Conservation (phyloP, 495 filamentous ascomycete genomes). For the Aspergillus bridgeri region DNA sequence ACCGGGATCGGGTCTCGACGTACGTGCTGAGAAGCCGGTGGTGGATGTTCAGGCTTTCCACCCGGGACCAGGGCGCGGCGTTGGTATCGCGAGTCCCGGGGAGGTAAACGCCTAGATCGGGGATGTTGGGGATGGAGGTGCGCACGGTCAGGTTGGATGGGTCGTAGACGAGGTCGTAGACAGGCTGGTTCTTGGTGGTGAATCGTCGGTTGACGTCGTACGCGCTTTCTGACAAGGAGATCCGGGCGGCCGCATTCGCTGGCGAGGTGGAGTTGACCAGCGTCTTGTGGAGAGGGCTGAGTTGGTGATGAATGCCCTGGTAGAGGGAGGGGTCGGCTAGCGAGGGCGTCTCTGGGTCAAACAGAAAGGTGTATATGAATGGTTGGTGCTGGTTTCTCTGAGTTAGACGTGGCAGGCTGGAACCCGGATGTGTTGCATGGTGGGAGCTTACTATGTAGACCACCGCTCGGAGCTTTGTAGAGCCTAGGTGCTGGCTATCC, state of each 20-base stretch:
- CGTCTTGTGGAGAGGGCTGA: constrained; percentile 71
- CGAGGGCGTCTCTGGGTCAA: constrained; percentile 64
- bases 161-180: constrained; percentile 88
- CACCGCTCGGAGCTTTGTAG: constrained; percentile 62
- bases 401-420: not conserved
- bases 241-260: constrained; percentile 44
- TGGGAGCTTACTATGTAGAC: constrained; percentile 57
- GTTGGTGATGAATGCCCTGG: constrained; percentile 74
- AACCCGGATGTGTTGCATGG: not conserved
- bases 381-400: constrained; percentile 58
- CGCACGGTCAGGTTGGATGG: constrained; percentile 70
- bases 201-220: constrained; percentile 27
- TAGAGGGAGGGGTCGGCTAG: constrained; percentile 71
- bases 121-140: constrained; percentile 88
- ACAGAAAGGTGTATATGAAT: constrained; percentile 89
- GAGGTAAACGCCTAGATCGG: constrained; percentile 46
- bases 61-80: constrained; percentile 58
- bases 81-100: constrained; percentile 16
- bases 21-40: constrained; percentile 78
- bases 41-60: constrained; percentile 90
- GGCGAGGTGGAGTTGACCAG: constrained; percentile 65
- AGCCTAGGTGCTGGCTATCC: constrained; percentile 6
- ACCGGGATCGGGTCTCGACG: constrained; percentile 53
- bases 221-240: constrained; percentile 31
- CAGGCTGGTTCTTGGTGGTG: constrained; percentile 40